Base-by-base conservation (phyloP, 139 green algal genomes). In the Chlamydomonas sphaeroides region DNA sequence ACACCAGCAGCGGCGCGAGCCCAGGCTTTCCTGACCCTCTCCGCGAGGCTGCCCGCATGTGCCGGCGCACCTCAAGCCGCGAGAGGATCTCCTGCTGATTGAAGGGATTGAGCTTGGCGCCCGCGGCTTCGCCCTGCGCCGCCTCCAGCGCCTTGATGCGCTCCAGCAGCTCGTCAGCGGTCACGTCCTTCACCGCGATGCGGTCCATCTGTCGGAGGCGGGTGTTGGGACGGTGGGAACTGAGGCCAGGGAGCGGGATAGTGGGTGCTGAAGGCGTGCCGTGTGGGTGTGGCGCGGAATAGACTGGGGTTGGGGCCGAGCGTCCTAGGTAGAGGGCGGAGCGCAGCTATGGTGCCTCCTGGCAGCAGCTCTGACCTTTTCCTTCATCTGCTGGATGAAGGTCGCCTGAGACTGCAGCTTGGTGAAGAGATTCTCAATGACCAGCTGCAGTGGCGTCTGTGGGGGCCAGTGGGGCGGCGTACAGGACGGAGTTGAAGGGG, bases 381-480 rank as follows among this genome's bases (percentile, higher is more conserved):
- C 77, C 21, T 67, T 68, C 35, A 84, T 66, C n/a, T 75, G 77
- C 28, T 84, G 49, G 17, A 84, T 67, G 33, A 76, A 74, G 30
- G 36, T 57, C 0, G 77, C 77, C 42, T 84, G 77, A 5, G 48
- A 23, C 7, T 73, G 65, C 20, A 75, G 11, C 18, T 72, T 35
- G 4, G 45, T 32, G 42, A 79, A 84, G 15, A 74, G 67, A 18
- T 80, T 69, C 56, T 81, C 49, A 2, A 81, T 48, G 10, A 77
- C 48, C 0, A 80, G 35, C 32, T 82, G 89, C 15, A 93, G 87
- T 0, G 89, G 89, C 1, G 85, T 91, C 77, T 93, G n/a, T n/a
- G n/a, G n/a, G n/a, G n/a, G n/a, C n/a, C n/a, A n/a, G n/a, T n/a
- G n/a, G n/a, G n/a, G n/a, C n/a, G n/a, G n/a, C n/a, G n/a, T n/a